These are phyloP conservation scores for Excoecaria cochinchinensis DNA, from an alignment of 345 rosid species.

Conservation along the genomic window DNA sequence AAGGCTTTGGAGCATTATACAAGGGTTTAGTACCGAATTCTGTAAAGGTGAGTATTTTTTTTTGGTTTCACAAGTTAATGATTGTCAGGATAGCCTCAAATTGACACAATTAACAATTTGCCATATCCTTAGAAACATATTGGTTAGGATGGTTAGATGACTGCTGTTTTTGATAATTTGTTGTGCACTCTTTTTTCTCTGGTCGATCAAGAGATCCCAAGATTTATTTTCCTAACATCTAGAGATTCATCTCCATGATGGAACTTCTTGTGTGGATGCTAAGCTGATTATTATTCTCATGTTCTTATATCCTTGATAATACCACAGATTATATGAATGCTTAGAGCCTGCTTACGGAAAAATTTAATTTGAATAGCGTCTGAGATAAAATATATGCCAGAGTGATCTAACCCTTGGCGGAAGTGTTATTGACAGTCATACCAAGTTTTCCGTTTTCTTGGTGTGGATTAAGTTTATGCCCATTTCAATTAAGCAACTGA, in stretches of 20 bases:
- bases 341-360: not conserved
- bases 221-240: not conserved
- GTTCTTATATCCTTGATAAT: not conserved
- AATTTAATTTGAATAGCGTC: not conserved
- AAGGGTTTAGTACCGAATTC: constrained; percentile 89
- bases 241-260: not conserved
- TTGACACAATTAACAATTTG: not conserved
- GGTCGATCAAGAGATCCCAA: not conserved
- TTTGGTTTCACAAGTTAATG: not conserved
- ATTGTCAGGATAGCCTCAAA: not conserved
- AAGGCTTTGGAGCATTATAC: constrained; percentile 76
- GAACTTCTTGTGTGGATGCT: not conserved
- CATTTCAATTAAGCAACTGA: not conserved
- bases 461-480: not conserved
- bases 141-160: not conserved
- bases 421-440: not conserved
- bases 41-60: constrained; percentile 55
- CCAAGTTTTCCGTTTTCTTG: not conserved
- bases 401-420: not conserved
- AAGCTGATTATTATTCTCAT: not conserved
- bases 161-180: not conserved
- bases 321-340: not conserved
- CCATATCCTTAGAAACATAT: not conserved
- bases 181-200: not conserved
- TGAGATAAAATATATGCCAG: not conserved